Conservation (phyloP, 1,139 yeast species). For the Hemisphaericaspora lyxosophila region DNA sequence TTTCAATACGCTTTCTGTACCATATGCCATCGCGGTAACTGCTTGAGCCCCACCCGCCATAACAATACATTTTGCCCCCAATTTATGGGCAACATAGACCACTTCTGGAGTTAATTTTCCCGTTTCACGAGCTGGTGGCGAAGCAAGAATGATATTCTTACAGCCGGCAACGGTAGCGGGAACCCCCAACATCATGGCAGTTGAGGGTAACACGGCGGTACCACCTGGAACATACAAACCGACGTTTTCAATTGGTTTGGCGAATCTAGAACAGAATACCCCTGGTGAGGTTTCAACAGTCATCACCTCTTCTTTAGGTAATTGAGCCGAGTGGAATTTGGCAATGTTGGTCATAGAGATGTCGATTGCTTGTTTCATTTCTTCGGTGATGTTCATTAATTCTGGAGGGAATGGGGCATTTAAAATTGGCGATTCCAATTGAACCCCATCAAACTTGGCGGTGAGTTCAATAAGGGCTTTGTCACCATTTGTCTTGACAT, state of each 20-base stretch:
- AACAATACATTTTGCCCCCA: conserved; percentile 86
- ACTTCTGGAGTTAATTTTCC: conserved; percentile 96
- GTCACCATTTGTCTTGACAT: conserved; percentile 78
- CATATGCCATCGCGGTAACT: conserved; percentile 97
- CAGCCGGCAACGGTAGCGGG: conserved; percentile 99
- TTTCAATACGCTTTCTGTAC: conserved; percentile 88
- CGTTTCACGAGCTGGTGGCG: conserved; percentile 93
- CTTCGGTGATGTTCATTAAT: conserved; percentile 72
- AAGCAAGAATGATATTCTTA: conserved; percentile 86
- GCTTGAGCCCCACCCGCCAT: conserved; percentile 99
- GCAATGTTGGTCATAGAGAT: conserved; percentile 84
- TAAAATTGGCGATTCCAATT: conserved; percentile 67
- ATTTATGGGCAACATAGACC: conserved; percentile 93
- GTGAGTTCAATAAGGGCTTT: conserved; percentile 83
- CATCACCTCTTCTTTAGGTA: conserved; percentile 63
- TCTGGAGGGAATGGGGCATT: conserved; percentile 83
- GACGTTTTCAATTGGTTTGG: conserved; percentile 90
- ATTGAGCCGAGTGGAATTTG: conserved; percentile 92
- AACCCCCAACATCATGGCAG: conserved; percentile 97
- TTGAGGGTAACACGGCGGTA: conserved; percentile 95
- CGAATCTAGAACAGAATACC: conserved; percentile 88
- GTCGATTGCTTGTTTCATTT: conserved; percentile 83
- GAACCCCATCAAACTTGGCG: conserved; percentile 85
- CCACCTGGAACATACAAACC: conserved; percentile 99
- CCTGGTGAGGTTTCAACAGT: conserved; percentile 95